phyloP scores from a whole-genome alignment of 2,329 filamentous ascomycete species.

The Thielaviopsis musarum region DNA sequence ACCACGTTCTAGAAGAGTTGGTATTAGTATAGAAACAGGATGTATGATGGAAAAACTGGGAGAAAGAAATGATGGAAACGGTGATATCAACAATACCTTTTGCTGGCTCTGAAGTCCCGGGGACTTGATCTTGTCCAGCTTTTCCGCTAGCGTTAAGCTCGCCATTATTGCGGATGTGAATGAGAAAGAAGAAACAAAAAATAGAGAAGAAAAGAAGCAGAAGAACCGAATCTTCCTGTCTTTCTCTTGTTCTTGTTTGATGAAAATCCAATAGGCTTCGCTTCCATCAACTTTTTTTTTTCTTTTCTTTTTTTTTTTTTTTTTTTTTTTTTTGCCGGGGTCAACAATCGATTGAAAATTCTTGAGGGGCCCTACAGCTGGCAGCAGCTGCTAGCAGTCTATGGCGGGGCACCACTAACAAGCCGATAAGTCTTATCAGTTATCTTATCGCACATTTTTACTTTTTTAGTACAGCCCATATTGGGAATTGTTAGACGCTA shows the following conservation, averaged over 20 bases:
- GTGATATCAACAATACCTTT: slow-evolving; percentile 33
- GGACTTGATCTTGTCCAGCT: slow-evolving; percentile 91
- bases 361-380: slow-evolving; percentile 7
- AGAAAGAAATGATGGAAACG: too few species aligned
- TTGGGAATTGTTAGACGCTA: too few species aligned
- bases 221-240: background rate
- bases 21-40: background rate
- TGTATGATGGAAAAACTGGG: too few species aligned
- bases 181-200: background rate
- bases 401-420: background rate
- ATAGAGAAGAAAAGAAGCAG: background rate
- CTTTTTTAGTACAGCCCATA: background rate
- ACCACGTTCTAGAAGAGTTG: slow-evolving; percentile 49
- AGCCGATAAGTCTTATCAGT: slow-evolving; percentile 9
- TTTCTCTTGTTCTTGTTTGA: background rate
- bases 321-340: slow-evolving; percentile 2
- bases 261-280: background rate
- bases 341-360: slow-evolving; percentile 8
- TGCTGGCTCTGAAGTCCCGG: slow-evolving; percentile 92
- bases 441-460: slow-evolving; percentile 11
- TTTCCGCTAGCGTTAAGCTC: slow-evolving; percentile 54
- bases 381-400: background rate
- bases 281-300: slow-evolving; percentile 7
- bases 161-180: slow-evolving; percentile 23
- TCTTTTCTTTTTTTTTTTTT: slow-evolving; percentile 6